Base-by-base conservation (phyloP, 2,329 filamentous ascomycete species). In the Ambrosiella beaveri region DNA sequence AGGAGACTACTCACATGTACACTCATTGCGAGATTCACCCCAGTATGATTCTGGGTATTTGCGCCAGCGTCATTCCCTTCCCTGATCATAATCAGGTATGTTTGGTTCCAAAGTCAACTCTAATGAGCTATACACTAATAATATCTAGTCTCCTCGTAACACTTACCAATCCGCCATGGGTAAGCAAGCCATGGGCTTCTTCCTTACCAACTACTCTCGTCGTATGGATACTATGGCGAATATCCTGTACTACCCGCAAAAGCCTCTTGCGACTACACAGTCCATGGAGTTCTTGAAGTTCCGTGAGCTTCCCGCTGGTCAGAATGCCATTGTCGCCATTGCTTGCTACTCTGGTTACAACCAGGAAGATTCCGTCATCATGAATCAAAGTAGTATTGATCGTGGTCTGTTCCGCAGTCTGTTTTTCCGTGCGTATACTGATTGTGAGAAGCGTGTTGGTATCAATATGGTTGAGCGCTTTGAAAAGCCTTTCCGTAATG, bases 221-320 rank as follows among this genome's bases (percentile, higher is more conserved):
- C 89, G 93, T 63, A 97, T 98, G 91, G 93, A 98, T 68, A 98
- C 93, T 3, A 98, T 98, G 93, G 86, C 91, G 65, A 98, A 98
- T 65, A 95, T 98, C 68, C 81, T 98, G 3, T 98, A 98, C 72
- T 98, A 98, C 66, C 93, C 93, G 0, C 93, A 98, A 71, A 98
- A 98, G 70, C 93, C 93, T 7, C 78, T 98, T 56, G 93, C 89
- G 0, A 97, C 91, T 1, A 98, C 93, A 15, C 81, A 90, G 63
- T 95, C 91, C 3, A 98, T 98, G 94, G 93, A 98, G 70, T 97
- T 94, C 71, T 76, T 98, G 65, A 95, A 95, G 67, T 98, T 98
- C 83, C 82, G 93, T 72, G 93, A 98, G 71, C 75, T 98, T 60
- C 93, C 93, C 15, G 93, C 93, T 13, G 93, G 93, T 2, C 93